Evolutionary conservation across 2,329 filamentous ascomycete genomes (phyloP), one percentile per base, ranked within the genome.

Genomic region (Ceratocystis cubensis): DNA sequence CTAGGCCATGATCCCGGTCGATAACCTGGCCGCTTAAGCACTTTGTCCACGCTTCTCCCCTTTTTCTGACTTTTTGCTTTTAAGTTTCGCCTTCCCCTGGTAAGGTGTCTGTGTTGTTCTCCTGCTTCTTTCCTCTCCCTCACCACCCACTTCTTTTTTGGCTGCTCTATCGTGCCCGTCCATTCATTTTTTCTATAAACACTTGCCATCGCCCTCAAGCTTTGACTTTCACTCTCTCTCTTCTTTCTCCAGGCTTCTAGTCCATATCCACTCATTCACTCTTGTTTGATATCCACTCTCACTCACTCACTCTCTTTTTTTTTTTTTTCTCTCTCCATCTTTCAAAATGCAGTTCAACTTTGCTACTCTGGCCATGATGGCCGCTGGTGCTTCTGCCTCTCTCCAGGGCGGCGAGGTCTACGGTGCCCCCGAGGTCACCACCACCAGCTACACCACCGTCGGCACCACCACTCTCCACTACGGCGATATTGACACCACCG

Each of bases 331-430:
- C 30, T 15, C 20, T 59, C 45, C 7, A n/a, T 56, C 46, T 33
- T 65, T 44, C 28, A 69, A 67, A 59, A 69, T 69, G 67, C 67
- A 64, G 17, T 65, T 67, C 67, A 65, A 63, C 37, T 15, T 67
- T 63, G 67, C 67, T 50, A 66, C 65, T 65, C 59, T 69, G 57
- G 37, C 63, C 37, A 44, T 67, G 63, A 37, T 67, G 53, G 66
- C 66, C 61, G 15, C n/a, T 22, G 50, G 44, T 61, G 62, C 53
- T 62, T 57, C 65, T 37, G 65, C 62, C 44, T 45, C 56, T 30
- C 56, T 59, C 5, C 20, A 59, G 28, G 56, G 56, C 56, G 56
- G 56, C 33, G 56, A 45, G 1, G 59, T 20, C 59, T 61, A 61
- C 30, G 59, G 37, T 37, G 59, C 30, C 37, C 13, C 33, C n/a